Evolutionary conservation across 2,329 filamentous ascomycete species (phyloP), one percentile per base, ranked within the genome.

Genomic region (Colletotrichum filicis): DNA sequence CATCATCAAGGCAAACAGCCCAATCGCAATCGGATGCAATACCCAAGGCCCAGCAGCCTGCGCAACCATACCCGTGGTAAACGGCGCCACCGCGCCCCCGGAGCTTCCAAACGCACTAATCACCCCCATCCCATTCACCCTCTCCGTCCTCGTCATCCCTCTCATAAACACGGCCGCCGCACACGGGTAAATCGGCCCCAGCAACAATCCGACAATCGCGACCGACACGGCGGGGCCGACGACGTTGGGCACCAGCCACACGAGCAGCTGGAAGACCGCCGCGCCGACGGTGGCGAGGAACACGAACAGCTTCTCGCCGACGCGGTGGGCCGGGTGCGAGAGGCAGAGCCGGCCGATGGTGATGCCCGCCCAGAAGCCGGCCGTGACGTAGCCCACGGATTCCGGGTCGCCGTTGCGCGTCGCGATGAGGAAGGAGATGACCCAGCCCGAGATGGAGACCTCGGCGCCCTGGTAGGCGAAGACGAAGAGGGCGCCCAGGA

Each of bases 391-490:
- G 46, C 95, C 94, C 22, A 97, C 93, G 4, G 88, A 86, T 0
- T 88, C 85, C 7, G 93, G 93, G 76, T 93, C 87, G 16, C 93
- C 94, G 69, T 91, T 85, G 49, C 94, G 91, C 74, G 91, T 89
- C 62, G 89, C 88, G 81, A 97, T 95, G 52, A 97, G 85, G 84
- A 95, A 97, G 2, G 93, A 95, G 74, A 96, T 95, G 61, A 96
- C 92, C 95, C 94, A 97, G 66, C 94, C 94, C 0, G 92, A 94
- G 75, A 96, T 94, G 16, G 92, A 92, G 19, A 97, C 94, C 82
- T 97, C 94, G 46, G 93, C 92, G 42, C 94, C 94, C 82, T 97
- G 94, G 81, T 97, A 97, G 30, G 92, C 90, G 80, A 97, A 97
- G 80, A 97, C 93, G 85, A 97, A 97, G 11, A 94, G 81, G 0